These are phyloP conservation scores for Schizopora paradoxa DNA, from an alignment of 1,284 basidiomycete species.

Conservation along the genomic window DNA sequence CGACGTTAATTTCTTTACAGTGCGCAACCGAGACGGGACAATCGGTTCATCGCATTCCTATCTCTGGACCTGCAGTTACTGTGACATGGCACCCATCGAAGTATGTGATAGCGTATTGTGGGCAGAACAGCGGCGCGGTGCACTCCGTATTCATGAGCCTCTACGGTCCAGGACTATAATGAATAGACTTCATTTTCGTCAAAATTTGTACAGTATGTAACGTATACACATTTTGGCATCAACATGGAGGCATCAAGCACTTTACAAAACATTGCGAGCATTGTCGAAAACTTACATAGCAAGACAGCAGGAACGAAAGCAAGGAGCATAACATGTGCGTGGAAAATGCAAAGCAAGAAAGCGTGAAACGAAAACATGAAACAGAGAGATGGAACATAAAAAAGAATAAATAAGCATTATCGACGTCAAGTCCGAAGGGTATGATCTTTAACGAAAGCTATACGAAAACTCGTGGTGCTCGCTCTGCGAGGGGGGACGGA, in stretches of 20 bases:
- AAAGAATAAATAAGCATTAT: conserved; percentile 5
- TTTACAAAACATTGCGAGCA: background rate
- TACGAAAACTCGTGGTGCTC: conserved; percentile 21
- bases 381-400: conserved; percentile 21
- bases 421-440: background rate
- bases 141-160: conserved; percentile 63
- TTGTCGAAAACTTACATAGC: conserved; percentile 2
- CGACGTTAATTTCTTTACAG: conserved; percentile 32
- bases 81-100: conserved; percentile 78
- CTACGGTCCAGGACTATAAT: conserved; percentile 49
- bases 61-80: conserved; percentile 57
- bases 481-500: conserved; percentile 38
- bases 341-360: conserved; percentile 2
- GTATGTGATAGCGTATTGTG: conserved; percentile 72
- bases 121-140: conserved; percentile 59
- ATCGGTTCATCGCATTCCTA: conserved; percentile 63
- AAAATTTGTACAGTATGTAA: background rate
- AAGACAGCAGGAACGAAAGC: conserved; percentile 3
- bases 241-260: background rate
- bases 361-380: conserved; percentile 3
- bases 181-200: background rate
- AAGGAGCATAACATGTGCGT: background rate
- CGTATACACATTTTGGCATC: too few species aligned
- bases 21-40: conserved; percentile 69
- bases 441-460: conserved; percentile 1